Base-by-base conservation (phyloP, 106 monocot genomes). In the Xerophyta viscosa region DNA sequence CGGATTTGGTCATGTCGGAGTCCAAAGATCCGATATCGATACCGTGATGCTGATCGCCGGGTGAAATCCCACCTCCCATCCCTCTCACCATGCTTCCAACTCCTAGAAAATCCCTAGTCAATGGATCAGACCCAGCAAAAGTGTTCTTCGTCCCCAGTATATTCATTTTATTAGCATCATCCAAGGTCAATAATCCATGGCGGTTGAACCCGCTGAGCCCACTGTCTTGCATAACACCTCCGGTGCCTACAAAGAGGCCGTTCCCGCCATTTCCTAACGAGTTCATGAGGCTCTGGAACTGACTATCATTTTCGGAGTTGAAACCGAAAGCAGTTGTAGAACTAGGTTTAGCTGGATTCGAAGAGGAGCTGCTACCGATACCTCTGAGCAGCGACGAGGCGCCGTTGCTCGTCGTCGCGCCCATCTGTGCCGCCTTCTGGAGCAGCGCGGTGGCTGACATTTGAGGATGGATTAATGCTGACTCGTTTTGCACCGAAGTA, bases 391-490 rank as follows among this genome's bases (percentile, higher is more conserved):
- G 8, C 17, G 78, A 66, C 1, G 74, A 25, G 10, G 54, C 20
- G 36, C 36, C 36, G 33, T 22, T 54, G 54, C 71, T 70, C 5
- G 81, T 78, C 1, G 76, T 68, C 14, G 77, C 46, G 20, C 46
- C 46, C 46, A 46, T 46, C 20, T 46, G 46, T 20, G 46, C 76
- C 0, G 92, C 92, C 74, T 80, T 93, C 64, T 87, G 87, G 2
- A 93, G 92, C 58, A 92, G 57, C 0, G 83, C 82, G 0, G 92
- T 92, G 8, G 93, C 87, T 0, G 93, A 93, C 93, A 93, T 93
- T 42, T 96, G 88, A 15, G 84, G 84, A n/a, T n/a, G n/a, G n/a
- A n/a, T n/a, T 21, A 88, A 70, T 14, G 62, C 50, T 5, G 68
- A 29, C 3, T 67, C 67, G 27, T 47, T 48, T 20, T 47, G 29